Base-by-base conservation (phyloP, 371 early-diverging fungal genomes). In the Capniomyces stellatus region DNA sequence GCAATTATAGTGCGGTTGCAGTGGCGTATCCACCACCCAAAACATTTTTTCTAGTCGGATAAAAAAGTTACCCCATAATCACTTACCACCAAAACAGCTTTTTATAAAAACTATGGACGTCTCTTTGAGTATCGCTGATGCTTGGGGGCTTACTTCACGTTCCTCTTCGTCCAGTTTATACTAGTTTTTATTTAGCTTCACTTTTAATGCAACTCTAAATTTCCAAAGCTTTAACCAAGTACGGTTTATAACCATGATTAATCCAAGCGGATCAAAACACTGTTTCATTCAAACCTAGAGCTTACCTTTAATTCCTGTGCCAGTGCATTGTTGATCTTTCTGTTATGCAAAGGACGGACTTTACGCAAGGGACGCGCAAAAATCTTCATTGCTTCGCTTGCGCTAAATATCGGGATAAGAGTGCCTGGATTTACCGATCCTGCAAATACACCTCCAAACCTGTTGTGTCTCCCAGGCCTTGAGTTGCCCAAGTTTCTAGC, bases 391-490 rank as follows among this genome's bases (percentile, higher is more conserved):
- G 60, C 67, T 41, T 67, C 67, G 4, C 42, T 42, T 19, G 67
- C 55, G 31, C 44, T 67, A 28, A 67, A 67, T 2, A 67, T 61
- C 2, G 67, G 67, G 55, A 67, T 64, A 1, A 67, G 47, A 0
- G 57, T 67, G 1, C 67, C 67, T 0, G 64, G 62, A 6, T 63
- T 60, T 0, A 66, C 58, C 8, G 41, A 40, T 8, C 46, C 54
- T 1, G 67, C 67, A 31, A 58, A 67, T 2, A 62, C 55, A 28
- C 67, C 60, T 31, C 67, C 64, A 59, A 67, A 67, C 42, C 61
- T 55, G 21, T 59, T 63, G 24, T 67, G 67, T 3, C 67, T 51
- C 23, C 55, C 54, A 1, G 53, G 22, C 22, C 55, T 59, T 40
- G 41, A 51, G 31, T 21, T 21, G 3, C 29, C 29, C 23, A 8